Conservation (phyloP, 805 yeast species). For the Ogataea pignaliae region DNA sequence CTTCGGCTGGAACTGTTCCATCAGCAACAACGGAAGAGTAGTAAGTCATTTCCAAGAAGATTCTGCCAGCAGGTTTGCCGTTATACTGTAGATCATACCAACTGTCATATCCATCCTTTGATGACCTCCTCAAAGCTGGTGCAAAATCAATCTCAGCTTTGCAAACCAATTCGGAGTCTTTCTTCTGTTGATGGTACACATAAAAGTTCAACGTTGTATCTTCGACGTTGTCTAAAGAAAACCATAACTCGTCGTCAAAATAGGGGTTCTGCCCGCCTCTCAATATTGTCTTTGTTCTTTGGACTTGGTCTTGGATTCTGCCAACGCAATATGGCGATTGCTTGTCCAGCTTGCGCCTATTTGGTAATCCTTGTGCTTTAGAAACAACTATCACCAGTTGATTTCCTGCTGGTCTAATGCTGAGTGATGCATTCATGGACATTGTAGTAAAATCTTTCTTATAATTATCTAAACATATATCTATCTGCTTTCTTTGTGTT, state of each 20-base stretch:
- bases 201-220: constrained; percentile 64
- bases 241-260: constrained; percentile 77
- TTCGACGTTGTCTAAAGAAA: constrained; percentile 58
- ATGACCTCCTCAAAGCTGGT: constrained; percentile 61
- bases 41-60: constrained; percentile 88
- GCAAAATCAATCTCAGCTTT: constrained; percentile 74
- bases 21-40: constrained; percentile 46
- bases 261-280: constrained; percentile 94
- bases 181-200: constrained; percentile 78
- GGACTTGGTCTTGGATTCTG: constrained; percentile 76
- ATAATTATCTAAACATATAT: no score
- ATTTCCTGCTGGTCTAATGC: constrained; percentile 23
- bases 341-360: constrained; percentile 80
- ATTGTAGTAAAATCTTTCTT: no score
- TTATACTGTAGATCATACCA: constrained; percentile 76
- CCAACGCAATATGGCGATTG: constrained; percentile 89
- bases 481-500: no score
- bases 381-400: constrained; percentile 70
- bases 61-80: constrained; percentile 78
- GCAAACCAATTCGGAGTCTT: constrained; percentile 84
- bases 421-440: no score
- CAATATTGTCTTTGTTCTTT: constrained; percentile 68
- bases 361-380: constrained; percentile 82
- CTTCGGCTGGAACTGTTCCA: constrained; percentile 27
- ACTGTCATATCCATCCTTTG: constrained; percentile 72